phyloP scores from a whole-genome alignment of 192 early-diverging fungal species.

The Rhizophagus sp. region DNA sequence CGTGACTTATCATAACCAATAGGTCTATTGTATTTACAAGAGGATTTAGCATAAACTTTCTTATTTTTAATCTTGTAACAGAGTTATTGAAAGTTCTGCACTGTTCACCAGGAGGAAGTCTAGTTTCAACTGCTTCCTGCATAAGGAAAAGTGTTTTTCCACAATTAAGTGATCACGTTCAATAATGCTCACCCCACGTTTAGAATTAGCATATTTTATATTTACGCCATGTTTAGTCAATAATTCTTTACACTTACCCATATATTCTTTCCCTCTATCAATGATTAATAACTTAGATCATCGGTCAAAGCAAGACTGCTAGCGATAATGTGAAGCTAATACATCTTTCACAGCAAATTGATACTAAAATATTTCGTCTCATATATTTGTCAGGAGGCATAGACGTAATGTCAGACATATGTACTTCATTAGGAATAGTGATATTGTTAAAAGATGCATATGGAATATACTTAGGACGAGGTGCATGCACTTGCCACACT shows the following conservation, averaged over 20 bases:
- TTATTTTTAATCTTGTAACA: not conserved
- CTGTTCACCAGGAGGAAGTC: not conserved
- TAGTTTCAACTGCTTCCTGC: not conserved
- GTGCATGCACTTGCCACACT: not conserved
- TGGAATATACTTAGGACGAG: not conserved
- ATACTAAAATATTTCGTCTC: not conserved
- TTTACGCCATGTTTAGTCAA: not conserved
- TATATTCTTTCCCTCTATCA: constrained; percentile 7
- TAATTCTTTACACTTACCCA: not conserved
- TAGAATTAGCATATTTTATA: not conserved
- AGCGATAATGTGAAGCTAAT: too few species aligned
- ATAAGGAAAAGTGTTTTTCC: not conserved
- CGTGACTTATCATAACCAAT: not conserved
- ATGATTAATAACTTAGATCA: not conserved
- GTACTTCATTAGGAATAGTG: not conserved
- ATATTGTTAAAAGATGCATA: too few species aligned
- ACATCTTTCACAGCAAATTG: too few species aligned
- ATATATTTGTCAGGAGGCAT: not conserved
- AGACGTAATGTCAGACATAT: not conserved
- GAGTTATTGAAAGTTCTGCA: constrained; percentile 8
- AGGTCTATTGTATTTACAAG: not conserved
- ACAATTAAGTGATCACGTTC: not conserved
- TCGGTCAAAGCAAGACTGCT: too few species aligned
- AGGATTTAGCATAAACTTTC: not conserved
- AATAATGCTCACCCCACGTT: not conserved